phyloP scores from a whole-genome alignment of 2,329 filamentous ascomycete species.

The Aspergillus proliferans region DNA sequence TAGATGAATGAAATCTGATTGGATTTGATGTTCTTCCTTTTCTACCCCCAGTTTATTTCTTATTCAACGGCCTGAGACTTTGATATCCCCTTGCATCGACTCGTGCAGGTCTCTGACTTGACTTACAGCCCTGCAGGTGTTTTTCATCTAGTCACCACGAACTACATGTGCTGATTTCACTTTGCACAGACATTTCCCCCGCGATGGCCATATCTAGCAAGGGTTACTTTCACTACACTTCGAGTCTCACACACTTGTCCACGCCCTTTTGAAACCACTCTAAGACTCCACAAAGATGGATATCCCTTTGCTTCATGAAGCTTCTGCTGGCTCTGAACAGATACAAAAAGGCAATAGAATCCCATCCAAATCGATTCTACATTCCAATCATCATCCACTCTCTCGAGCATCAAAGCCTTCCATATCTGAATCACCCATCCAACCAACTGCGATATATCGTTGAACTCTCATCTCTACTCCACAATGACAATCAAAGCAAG shows the following conservation, averaged over 20 bases:
- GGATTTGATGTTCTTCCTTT: constrained; percentile 1
- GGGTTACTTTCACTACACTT: background rate
- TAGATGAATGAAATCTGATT: background rate
- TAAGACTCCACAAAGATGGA: background rate
- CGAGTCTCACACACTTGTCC: background rate
- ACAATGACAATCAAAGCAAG: background rate
- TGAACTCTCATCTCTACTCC: background rate
- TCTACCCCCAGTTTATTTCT: background rate
- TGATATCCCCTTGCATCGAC: constrained; percentile 13
- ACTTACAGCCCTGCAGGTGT: constrained; percentile 12
- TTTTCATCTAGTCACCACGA: background rate
- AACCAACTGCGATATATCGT: background rate
- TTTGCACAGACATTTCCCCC: background rate
- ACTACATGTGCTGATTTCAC: background rate
- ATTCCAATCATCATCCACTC: background rate
- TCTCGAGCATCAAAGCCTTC: too few relatives aligned
- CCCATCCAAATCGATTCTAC: background rate
- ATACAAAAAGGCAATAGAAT: background rate
- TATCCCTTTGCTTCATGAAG: background rate
- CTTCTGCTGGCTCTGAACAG: background rate
- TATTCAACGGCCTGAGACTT: constrained; percentile 1
- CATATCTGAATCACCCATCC: background rate
- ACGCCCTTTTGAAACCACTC: background rate
- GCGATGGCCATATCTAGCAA: background rate
- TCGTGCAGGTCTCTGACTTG: constrained; percentile 7